phyloP scores from a whole-genome alignment of 1,284 basidiomycete genomes.

The Neonothopanus nambi region DNA sequence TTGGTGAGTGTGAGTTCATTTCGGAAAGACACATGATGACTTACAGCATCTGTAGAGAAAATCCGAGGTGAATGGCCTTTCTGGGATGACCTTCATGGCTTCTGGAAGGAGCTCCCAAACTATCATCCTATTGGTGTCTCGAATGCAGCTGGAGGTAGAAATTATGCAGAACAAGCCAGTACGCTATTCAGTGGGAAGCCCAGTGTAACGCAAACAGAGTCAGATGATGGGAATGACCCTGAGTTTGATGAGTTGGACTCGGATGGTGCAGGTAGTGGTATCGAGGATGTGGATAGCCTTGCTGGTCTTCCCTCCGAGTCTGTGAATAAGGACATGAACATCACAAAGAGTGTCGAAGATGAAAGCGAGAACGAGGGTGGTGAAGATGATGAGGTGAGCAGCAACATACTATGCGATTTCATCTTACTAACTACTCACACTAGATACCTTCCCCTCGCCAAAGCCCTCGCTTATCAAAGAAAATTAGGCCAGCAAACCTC shows the following conservation, averaged over 20 bases:
- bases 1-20: not conserved
- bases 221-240: not conserved
- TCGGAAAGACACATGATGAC: not conserved
- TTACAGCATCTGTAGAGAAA: not conserved
- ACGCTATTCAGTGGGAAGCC: not conserved
- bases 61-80: no score
- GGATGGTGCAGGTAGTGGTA: not conserved
- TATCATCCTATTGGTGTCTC: not conserved
- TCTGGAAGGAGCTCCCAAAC: not conserved
- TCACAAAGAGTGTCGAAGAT: no score
- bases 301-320: not conserved
- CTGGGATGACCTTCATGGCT: not conserved
- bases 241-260: not conserved
- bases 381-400: not conserved
- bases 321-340: no score
- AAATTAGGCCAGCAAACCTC: no score
- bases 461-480: no score
- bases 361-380: not conserved
- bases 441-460: no score
- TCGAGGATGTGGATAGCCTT: not conserved
- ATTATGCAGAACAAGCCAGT: not conserved
- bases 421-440: no score
- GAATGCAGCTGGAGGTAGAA: no score
- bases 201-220: no score
- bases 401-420: not conserved